These are phyloP conservation scores for Podaxis rugospora DNA, from an alignment of 768 basidiomycete species.

Conservation along the genomic window DNA sequence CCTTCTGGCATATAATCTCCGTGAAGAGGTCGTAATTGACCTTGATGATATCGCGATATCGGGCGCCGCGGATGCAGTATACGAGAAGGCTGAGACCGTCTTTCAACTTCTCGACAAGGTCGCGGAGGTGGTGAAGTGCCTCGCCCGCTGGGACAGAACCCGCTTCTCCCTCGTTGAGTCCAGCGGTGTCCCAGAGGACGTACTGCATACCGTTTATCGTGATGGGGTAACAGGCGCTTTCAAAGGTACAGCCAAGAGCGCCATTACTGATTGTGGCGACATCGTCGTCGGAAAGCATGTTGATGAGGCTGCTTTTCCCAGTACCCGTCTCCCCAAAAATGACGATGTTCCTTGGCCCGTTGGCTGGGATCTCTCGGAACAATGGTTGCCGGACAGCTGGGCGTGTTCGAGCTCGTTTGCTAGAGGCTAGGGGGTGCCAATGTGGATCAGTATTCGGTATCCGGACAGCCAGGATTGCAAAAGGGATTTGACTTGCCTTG, in stretches of 20 bases:
- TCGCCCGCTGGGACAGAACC: constrained; percentile 18
- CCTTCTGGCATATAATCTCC: constrained; percentile 1
- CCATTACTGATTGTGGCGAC: constrained; percentile 27
- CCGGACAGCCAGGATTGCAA: background rate
- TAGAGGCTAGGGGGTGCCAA: constrained; percentile 18
- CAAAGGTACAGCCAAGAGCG: constrained; percentile 31
- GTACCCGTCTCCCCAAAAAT: constrained; percentile 38
- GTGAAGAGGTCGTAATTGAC: constrained; percentile 13
- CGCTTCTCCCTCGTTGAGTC: constrained; percentile 30
- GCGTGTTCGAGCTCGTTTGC: background rate
- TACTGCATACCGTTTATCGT: constrained; percentile 20
- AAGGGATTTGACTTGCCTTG: constrained; percentile 13
- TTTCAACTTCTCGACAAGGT: constrained; percentile 29
- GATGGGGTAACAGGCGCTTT: constrained; percentile 21
- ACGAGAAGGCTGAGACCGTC: constrained; percentile 35
- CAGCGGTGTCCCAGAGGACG: constrained; percentile 34
- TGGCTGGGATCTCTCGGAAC: background rate
- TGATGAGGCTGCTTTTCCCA: constrained; percentile 38
- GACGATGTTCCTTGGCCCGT: constrained; percentile 23
- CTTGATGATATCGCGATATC: constrained; percentile 11
- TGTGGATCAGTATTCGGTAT: constrained; percentile 28
- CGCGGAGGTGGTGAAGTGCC: constrained; percentile 20
- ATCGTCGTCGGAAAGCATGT: constrained; percentile 29
- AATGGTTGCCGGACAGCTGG: background rate
- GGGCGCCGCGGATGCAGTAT: constrained; percentile 21